Conservation (phyloP, 1,139 yeast genomes). For the Geotrichum aggregatum region DNA sequence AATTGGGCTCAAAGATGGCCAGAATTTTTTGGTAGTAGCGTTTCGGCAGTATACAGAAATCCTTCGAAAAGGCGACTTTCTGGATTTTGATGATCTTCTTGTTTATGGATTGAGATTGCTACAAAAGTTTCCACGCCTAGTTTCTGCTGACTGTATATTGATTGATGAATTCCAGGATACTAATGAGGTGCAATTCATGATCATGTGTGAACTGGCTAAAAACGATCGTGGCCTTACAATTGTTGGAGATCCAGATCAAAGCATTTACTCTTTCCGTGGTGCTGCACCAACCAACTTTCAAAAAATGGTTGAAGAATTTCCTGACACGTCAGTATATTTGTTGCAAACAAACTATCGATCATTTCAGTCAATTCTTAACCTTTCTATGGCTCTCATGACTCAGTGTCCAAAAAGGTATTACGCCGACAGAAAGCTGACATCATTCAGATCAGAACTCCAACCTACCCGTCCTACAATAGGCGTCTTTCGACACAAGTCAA, state of each 20-base stretch:
- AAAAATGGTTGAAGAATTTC: constrained; percentile 52
- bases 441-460: background rate
- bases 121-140: constrained; percentile 41
- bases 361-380: constrained; percentile 56
- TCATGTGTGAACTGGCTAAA: constrained; percentile 58
- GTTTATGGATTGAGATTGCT: constrained; percentile 52
- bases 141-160: constrained; percentile 56
- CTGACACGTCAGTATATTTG: constrained; percentile 40
- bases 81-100: constrained; percentile 62
- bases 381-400: constrained; percentile 65
- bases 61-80: constrained; percentile 11
- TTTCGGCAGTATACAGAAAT: constrained; percentile 6
- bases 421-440: constrained; percentile 20
- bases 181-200: constrained; percentile 64
- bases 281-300: constrained; percentile 69
- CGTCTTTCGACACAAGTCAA: constrained; percentile 41
- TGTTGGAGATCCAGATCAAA: constrained; percentile 96
- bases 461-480: constrained; percentile 34
- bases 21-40: constrained; percentile 4
- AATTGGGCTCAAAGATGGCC: background rate
- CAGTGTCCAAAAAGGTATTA: constrained; percentile 44
- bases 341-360: constrained; percentile 78
- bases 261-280: constrained; percentile 69
- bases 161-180: constrained; percentile 97
- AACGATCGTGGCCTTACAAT: constrained; percentile 47